These are phyloP conservation scores for Chrysanthemum seticuspe DNA, from an alignment of 129 eudicot species.

Conservation along the genomic window DNA sequence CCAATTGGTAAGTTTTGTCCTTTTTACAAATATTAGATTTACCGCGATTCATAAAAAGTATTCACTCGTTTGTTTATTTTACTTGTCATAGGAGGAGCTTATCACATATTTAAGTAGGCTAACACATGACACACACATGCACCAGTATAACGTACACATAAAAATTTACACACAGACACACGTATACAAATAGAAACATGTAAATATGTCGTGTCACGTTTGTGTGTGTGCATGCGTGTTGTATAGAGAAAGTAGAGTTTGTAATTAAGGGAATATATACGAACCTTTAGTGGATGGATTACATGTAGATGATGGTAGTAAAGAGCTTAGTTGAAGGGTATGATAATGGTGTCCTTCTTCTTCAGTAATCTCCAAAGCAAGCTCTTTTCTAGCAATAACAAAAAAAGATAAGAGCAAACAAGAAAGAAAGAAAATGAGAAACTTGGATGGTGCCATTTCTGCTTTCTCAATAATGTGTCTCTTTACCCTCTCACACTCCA, in stretches of 20 bases:
- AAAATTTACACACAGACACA: no score
- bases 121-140: no score
- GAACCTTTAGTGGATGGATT: conserved; percentile 25
- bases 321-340: conserved; percentile 20
- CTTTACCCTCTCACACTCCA: background rate
- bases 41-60: no score
- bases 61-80: no score
- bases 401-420: conserved; percentile 14
- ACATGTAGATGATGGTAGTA: conserved; percentile 32
- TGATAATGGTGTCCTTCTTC: conserved; percentile 23
- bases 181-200: no score
- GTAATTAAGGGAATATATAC: background rate
- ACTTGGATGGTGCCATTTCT: conserved; percentile 27
- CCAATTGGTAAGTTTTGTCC: no score
- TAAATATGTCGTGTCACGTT: no score
- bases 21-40: no score
- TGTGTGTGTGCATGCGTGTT: no score
- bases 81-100: no score
- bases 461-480: conserved; percentile 21
- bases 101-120: no score
- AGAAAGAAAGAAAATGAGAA: conserved; percentile 19
- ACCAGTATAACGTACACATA: no score
- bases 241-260: background rate
- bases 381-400: background rate
- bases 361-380: background rate